These are phyloP conservation scores for Tubosaeta brunneosetosa DNA, from an alignment of 768 basidiomycete genomes.

Conservation along the genomic window DNA sequence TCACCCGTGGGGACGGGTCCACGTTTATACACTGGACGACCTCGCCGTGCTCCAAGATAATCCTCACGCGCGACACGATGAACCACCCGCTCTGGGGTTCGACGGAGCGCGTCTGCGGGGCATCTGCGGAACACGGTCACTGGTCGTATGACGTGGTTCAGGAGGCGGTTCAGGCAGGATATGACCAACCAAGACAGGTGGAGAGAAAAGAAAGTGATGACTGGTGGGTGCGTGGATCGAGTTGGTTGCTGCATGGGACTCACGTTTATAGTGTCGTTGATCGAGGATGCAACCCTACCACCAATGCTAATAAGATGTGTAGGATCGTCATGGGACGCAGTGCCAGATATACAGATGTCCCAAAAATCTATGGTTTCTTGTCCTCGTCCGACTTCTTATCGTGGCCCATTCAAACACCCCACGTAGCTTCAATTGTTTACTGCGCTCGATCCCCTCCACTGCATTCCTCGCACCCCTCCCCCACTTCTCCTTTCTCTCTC, in stretches of 20 bases:
- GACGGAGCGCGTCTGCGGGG: conserved; percentile 46
- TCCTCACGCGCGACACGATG: conserved; percentile 81
- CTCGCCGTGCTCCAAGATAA: conserved; percentile 71
- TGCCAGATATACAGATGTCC: neutral
- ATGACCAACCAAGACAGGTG: conserved; percentile 20
- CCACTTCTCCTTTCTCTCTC: conserved; percentile 41
- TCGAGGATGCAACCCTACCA: neutral
- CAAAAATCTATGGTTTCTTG: conserved; percentile 12
- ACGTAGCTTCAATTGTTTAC: conserved; percentile 68
- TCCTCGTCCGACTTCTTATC: conserved; percentile 16
- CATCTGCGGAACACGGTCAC: conserved; percentile 43
- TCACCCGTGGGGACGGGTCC: conserved; percentile 84
- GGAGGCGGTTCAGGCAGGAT: conserved; percentile 59
- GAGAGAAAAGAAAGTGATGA: conserved; percentile 18
- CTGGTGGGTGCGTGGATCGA: neutral
- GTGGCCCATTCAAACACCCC: conserved; percentile 50
- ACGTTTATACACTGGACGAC: conserved; percentile 87
- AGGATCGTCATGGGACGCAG: neutral
- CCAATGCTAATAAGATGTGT: neutral
- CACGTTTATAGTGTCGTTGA: neutral
- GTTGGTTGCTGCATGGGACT: neutral
- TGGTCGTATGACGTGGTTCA: conserved; percentile 80
- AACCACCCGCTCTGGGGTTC: conserved; percentile 89
- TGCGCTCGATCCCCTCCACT: conserved; percentile 56
- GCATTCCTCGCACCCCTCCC: conserved; percentile 41